Evolutionary conservation across 495 filamentous ascomycete species (phyloP).

Genomic region (Emericellopsis terricola): DNA sequence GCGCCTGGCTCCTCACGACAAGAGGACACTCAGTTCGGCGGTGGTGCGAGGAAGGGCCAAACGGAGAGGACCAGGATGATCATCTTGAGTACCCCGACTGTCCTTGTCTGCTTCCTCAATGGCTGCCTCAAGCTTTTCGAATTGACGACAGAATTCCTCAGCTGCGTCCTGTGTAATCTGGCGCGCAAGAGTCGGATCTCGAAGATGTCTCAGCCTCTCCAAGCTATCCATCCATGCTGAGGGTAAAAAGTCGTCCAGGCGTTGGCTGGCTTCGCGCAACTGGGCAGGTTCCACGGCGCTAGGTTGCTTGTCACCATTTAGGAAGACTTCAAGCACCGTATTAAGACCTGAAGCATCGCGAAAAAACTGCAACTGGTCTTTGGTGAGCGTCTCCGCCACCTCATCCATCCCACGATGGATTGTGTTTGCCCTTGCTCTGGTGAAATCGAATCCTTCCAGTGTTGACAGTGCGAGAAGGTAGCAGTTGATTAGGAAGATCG

Average conservation of each 20-base stretch:
- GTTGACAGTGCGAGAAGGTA: slow-evolving; percentile 36
- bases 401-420: slow-evolving; percentile 27
- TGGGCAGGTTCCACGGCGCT: background rate
- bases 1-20: too few species aligned
- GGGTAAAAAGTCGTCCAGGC: slow-evolving; percentile 79
- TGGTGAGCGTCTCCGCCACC: slow-evolving; percentile 26
- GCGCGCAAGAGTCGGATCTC: slow-evolving; percentile 48
- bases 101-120: slow-evolving; percentile 28
- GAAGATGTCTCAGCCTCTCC: slow-evolving; percentile 56
- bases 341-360: slow-evolving; percentile 56
- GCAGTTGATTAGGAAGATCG: slow-evolving; percentile 76
- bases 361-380: slow-evolving; percentile 49
- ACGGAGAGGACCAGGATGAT: slow-evolving; percentile 32
- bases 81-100: slow-evolving; percentile 15
- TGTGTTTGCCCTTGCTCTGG: slow-evolving; percentile 18
- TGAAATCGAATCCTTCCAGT: slow-evolving; percentile 38
- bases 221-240: slow-evolving; percentile 84
- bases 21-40: slow-evolving; percentile 66
- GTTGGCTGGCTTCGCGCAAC: slow-evolving; percentile 36
- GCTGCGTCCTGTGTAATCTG: slow-evolving; percentile 71
- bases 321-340: slow-evolving; percentile 45
- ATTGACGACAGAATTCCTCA: slow-evolving; percentile 73
- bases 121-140: slow-evolving; percentile 66
- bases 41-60: slow-evolving; percentile 67
- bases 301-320: slow-evolving; percentile 5